phyloP scores from a whole-genome alignment of 116 monocot genomes.

The Posidonia oceanica region DNA sequence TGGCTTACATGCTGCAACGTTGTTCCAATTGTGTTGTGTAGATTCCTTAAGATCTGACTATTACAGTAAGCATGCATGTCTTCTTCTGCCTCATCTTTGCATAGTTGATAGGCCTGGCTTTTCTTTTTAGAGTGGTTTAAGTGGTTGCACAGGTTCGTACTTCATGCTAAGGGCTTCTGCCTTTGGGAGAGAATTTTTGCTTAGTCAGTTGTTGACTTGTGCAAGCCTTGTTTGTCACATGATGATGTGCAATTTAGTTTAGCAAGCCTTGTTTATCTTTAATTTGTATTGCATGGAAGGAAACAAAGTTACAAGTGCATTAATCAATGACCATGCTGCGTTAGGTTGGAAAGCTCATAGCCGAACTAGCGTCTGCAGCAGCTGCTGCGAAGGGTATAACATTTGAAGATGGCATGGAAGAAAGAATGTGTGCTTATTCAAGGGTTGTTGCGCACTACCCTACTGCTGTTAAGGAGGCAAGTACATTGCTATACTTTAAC shows the following conservation, averaged over 20 bases:
- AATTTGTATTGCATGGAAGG: background rate
- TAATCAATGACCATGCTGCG: background rate
- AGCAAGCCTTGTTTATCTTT: background rate
- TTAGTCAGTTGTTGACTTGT: no score
- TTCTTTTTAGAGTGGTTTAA: no score
- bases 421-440: conserved; percentile 76
- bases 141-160: no score
- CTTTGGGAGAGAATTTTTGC: no score
- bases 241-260: background rate
- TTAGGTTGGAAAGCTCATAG: conserved; percentile 66
- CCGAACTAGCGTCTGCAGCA: conserved; percentile 65
- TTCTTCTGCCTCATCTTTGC: no score
- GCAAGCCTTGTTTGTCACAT: no score
- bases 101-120: no score
- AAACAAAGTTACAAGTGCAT: background rate
- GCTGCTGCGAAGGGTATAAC: conserved; percentile 50
- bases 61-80: no score
- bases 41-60: no score
- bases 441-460: conserved; percentile 89
- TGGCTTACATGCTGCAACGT: no score
- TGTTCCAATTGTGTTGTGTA: no score
- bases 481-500: background rate
- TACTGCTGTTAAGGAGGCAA: conserved; percentile 90
- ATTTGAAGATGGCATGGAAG: conserved; percentile 71
- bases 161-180: no score